These are phyloP conservation scores for Draba incana DNA, from an alignment of 345 rosid species.

Conservation along the genomic window DNA sequence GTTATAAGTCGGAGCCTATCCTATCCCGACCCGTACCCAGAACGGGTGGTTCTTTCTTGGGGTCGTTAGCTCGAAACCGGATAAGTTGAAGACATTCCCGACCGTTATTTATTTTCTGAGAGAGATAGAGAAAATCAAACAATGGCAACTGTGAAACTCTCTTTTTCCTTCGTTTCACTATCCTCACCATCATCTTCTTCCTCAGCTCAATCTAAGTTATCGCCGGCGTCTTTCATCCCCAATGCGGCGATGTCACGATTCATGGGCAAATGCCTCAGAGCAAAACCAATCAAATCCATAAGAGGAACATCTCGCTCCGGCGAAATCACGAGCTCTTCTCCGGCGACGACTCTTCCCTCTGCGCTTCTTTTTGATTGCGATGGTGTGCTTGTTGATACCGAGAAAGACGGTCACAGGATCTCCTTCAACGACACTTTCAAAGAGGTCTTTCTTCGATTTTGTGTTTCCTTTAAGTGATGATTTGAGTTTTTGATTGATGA, in stretches of 20 bases:
- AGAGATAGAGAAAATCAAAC: not conserved
- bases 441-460: constrained; percentile 49
- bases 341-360: constrained; percentile 59
- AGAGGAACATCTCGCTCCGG: constrained; percentile 17
- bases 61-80: constrained; percentile 37
- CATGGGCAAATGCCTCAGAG: constrained; percentile 28
- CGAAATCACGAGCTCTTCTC: constrained; percentile 52
- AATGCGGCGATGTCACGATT: constrained; percentile 19
- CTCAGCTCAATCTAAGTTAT: constrained; percentile 29
- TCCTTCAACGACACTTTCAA: constrained; percentile 92
- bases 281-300: constrained; percentile 24
- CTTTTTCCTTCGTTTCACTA: constrained; percentile 45
- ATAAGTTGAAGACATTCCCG: constrained; percentile 36
- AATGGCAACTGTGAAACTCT: constrained; percentile 47
- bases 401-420: constrained; percentile 92
- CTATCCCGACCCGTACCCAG: not conserved
- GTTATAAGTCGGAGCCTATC: not conserved
- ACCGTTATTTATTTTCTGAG: constrained; percentile 34
- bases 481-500: not conserved
- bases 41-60: constrained; percentile 26
- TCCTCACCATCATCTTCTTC: constrained; percentile 23
- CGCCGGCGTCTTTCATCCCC: constrained; percentile 32
- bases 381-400: constrained; percentile 96
- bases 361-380: constrained; percentile 94
- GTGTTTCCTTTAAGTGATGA: not conserved